These are phyloP conservation scores for Teunomyces pallodes DNA, from an alignment of 805 yeast species.

Conservation along the genomic window DNA sequence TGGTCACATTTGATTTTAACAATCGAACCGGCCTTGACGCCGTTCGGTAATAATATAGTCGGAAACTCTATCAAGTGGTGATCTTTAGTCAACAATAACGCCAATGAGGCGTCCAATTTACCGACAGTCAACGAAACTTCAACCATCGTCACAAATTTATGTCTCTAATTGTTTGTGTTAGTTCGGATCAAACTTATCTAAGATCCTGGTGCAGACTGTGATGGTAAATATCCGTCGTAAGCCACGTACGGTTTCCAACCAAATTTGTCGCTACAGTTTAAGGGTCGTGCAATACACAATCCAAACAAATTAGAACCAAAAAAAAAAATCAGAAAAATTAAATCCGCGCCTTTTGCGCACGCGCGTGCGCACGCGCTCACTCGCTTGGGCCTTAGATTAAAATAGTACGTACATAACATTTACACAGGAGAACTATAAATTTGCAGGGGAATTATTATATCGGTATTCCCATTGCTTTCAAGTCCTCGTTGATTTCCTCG, in stretches of 20 bases:
- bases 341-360: background rate
- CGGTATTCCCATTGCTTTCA: slow-evolving; percentile 58
- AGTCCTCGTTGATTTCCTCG: slow-evolving; percentile 74
- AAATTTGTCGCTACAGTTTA: background rate
- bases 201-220: background rate
- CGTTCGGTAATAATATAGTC: slow-evolving; percentile 86
- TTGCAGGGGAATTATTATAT: slow-evolving; percentile 1
- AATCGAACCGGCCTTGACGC: slow-evolving; percentile 88
- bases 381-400: background rate
- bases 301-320: too few relatives aligned
- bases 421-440: background rate
- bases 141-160: slow-evolving; percentile 48
- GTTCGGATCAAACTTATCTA: background rate
- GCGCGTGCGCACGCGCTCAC: too few relatives aligned
- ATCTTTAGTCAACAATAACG: slow-evolving; percentile 82
- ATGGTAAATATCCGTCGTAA: background rate
- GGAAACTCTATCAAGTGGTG: slow-evolving; percentile 97
- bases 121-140: slow-evolving; percentile 94
- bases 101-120: slow-evolving; percentile 91
- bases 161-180: background rate
- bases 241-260: slow-evolving; percentile 2
- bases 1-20: slow-evolving; percentile 82
- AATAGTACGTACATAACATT: background rate
- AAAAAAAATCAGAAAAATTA: background rate
- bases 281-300: background rate